These are phyloP conservation scores for Hortaea sp. DNA, from an alignment of 2,329 filamentous ascomycete genomes.

Conservation along the genomic window DNA sequence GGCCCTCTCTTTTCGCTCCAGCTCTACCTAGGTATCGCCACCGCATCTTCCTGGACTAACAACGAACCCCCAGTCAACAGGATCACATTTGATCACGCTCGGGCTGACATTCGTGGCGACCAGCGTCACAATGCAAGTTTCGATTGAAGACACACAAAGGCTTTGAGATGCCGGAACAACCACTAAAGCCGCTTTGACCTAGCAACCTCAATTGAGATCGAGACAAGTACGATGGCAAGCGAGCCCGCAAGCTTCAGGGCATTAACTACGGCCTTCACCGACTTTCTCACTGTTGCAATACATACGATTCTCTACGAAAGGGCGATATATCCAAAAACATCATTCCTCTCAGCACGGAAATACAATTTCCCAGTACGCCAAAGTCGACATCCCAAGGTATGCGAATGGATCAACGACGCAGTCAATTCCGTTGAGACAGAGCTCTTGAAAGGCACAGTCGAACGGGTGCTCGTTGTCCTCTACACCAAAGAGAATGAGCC, in stretches of 20 bases:
- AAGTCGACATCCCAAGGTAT: conserved; percentile 75
- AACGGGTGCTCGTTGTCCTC: conserved; percentile 47
- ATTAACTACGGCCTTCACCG: conserved; percentile 60
- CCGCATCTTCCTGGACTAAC: too few relatives aligned
- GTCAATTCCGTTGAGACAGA: conserved; percentile 61
- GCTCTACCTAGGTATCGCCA: too few relatives aligned
- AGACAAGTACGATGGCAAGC: conserved; percentile 9
- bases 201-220: neutral
- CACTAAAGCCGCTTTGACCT: neutral
- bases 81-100: too few relatives aligned
- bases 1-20: too few relatives aligned
- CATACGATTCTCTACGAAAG: conserved; percentile 83
- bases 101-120: too few relatives aligned
- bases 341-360: conserved; percentile 69
- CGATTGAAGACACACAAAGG: too few relatives aligned
- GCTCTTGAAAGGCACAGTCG: conserved; percentile 50
- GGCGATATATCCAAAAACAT: conserved; percentile 62
- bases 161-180: neutral
- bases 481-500: conserved; percentile 43
- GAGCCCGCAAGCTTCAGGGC: conserved; percentile 34
- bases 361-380: conserved; percentile 80
- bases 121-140: too few relatives aligned
- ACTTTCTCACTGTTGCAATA: conserved; percentile 71
- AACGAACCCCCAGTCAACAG: too few relatives aligned
- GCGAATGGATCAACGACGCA: conserved; percentile 75